Conservation (phyloP, 805 yeast genomes). For the Candida mattraensis region DNA sequence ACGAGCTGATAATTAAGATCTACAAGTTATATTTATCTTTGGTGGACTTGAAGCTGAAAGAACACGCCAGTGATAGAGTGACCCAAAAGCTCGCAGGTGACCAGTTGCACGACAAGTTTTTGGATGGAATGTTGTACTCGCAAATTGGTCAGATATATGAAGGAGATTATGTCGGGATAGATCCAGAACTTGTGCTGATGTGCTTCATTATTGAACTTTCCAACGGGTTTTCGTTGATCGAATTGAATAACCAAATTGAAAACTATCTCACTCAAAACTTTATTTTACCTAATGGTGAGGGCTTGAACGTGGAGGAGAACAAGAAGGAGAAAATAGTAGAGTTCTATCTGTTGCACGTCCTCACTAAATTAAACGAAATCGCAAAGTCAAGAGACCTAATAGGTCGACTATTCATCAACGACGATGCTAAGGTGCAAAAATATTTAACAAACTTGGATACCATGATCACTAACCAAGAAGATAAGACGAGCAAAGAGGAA, state of each 20-base stretch:
- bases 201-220: conserved; percentile 33
- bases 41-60: conserved; percentile 30
- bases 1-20: conserved; percentile 19
- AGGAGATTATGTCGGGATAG: conserved; percentile 13
- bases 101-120: conserved; percentile 15
- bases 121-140: conserved; percentile 23
- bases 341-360: conserved; percentile 27
- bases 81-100: not conserved
- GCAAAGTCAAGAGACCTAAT: conserved; percentile 20
- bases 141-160: conserved; percentile 20
- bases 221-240: conserved; percentile 24
- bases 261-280: conserved; percentile 16
- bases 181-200: conserved; percentile 31
- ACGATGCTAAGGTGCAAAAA: conserved; percentile 15
- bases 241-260: conserved; percentile 27
- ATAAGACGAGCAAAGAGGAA: conserved; percentile 4
- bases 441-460: conserved; percentile 16
- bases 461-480: conserved; percentile 4
- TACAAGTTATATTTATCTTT: conserved; percentile 32
- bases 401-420: conserved; percentile 18
- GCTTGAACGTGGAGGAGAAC: conserved; percentile 5
- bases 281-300: conserved; percentile 22
- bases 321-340: conserved; percentile 22
- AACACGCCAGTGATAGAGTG: conserved; percentile 1
- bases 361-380: conserved; percentile 21